Base-by-base conservation (phyloP, 1,139 yeast species). In the Saccharomyces hybrid region DNA sequence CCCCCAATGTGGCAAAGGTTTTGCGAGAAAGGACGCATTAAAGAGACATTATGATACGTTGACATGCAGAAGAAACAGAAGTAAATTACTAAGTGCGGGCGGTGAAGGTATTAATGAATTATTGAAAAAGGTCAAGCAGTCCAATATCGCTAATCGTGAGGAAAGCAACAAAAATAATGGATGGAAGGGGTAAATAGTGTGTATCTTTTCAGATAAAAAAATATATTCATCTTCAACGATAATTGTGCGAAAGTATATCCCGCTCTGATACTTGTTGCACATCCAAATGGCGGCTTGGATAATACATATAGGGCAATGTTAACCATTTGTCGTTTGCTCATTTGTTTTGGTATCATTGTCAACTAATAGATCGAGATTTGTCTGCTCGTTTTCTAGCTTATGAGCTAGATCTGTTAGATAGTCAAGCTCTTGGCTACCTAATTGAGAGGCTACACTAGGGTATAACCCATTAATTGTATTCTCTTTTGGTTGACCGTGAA, bases 401-500 rank as follows among this genome's bases (percentile, higher is more conserved):
- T 88, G 89, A 63, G 97, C 96, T 75, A 93, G 81, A 78, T 86
- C 83, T 73, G 90, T 85, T 75, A 93, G 83, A 76, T 89, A 85
- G 72, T 87, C 90, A 73, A 93, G 84, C 77, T 95, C 88, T 76
- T 91, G 98, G 66, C 96, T 88, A 69, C 97, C 97, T 77, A 93
- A 82, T 80, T 93, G 97, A 68, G 96, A 93, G 72, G 93, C 85
- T 76, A 93, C 90, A 76, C 84, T 88, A 71, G 99, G 99, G 70
- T 93, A 84, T 76, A 93, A 84, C 72, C 91, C 96, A 67, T 95
- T 86, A 69, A 93, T 83, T 66, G 84, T 83, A 83, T 90, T 91
- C 78, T 90, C 96, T 77, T 89, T 96, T 63, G 96, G 91, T 76
- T 85, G 83, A 74, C 99, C 99, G 74, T 90, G 88, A 82, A 93